phyloP scores from a whole-genome alignment of 371 early-diverging fungal species.

The Saksenaea oblongispora region DNA sequence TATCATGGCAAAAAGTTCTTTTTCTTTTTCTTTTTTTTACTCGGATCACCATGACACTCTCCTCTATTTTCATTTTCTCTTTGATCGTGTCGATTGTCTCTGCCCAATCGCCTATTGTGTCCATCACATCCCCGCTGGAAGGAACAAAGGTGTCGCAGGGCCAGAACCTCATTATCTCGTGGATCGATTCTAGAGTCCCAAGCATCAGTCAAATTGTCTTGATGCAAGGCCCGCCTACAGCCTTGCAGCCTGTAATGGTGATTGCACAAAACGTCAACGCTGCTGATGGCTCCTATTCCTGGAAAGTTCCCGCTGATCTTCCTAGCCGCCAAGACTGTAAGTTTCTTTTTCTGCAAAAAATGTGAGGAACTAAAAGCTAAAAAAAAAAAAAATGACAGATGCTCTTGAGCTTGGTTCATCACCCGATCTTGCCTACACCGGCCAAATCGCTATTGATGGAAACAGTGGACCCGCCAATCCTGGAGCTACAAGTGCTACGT shows the following conservation, averaged over 20 bases:
- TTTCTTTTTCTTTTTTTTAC: neutral
- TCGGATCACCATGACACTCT: neutral
- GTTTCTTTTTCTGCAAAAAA: neutral
- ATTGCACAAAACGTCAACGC: conserved; percentile 36
- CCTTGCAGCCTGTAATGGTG: conserved; percentile 26
- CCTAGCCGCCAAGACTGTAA: conserved; percentile 35
- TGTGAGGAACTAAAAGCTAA: neutral
- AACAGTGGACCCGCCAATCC: neutral
- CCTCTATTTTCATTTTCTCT: neutral
- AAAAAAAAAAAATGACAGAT: conserved; percentile 9
- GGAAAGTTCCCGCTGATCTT: conserved; percentile 34
- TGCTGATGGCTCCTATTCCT: conserved; percentile 20
- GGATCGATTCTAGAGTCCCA: conserved; percentile 27
- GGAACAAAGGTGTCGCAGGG: conserved; percentile 31
- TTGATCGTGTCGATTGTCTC: neutral
- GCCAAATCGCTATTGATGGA: conserved; percentile 5
- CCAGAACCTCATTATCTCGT: conserved; percentile 28
- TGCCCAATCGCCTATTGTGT: conserved; percentile 17
- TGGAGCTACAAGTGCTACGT: neutral
- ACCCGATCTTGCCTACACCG: conserved; percentile 8
- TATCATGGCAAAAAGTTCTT: neutral
- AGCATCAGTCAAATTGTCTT: conserved; percentile 33
- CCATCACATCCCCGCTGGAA: conserved; percentile 38
- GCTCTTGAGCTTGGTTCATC: conserved; percentile 10
- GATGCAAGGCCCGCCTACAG: conserved; percentile 32